A percentile compares a stretch with the other conserved stretches of the same genome.
These are phyloP conservation scores for Cetraspora pellucida DNA, from an alignment of 192 early-diverging fungal genomes.

Conservation along the genomic window DNA sequence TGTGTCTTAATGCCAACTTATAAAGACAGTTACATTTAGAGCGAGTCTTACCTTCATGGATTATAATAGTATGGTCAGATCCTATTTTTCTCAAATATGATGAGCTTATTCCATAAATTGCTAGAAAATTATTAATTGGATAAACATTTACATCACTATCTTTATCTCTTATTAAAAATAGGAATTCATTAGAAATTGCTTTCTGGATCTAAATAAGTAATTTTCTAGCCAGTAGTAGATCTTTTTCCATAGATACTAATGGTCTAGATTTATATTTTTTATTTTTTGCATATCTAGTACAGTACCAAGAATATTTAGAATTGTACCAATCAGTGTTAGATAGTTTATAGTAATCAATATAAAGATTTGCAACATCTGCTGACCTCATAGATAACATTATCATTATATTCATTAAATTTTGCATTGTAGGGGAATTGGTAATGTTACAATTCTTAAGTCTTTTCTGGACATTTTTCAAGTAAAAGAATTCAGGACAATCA, in stretches of 20 bases:
- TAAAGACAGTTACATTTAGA: neutral
- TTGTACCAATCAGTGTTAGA: neutral
- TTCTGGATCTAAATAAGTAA: constrained; percentile 11
- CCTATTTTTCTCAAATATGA: constrained; percentile 1
- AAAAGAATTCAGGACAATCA: neutral
- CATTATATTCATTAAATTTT: constrained; percentile 18
- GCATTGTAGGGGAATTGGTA: neutral
- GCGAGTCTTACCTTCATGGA: constrained; percentile 15
- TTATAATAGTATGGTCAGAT: neutral
- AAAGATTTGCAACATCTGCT: constrained; percentile 9
- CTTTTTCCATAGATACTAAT: constrained; percentile 13
- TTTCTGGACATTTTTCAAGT: constrained; percentile 7
- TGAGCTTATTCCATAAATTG: neutral
- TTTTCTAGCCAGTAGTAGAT: constrained; percentile 3
- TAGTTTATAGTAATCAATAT: constrained; percentile 5
- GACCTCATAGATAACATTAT: constrained; percentile 25
- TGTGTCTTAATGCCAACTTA: constrained; percentile 7
- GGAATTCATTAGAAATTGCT: neutral
- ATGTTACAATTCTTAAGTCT: neutral
- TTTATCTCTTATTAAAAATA: neutral
- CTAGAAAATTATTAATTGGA: no score
- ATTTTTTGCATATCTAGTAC: constrained; percentile 14
- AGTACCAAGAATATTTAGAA: constrained; percentile 21
- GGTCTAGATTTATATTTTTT: neutral
- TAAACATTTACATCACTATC: constrained; percentile 6